Conservation (phyloP, 495 filamentous ascomycete species). For the Neurospora cerealis region DNA sequence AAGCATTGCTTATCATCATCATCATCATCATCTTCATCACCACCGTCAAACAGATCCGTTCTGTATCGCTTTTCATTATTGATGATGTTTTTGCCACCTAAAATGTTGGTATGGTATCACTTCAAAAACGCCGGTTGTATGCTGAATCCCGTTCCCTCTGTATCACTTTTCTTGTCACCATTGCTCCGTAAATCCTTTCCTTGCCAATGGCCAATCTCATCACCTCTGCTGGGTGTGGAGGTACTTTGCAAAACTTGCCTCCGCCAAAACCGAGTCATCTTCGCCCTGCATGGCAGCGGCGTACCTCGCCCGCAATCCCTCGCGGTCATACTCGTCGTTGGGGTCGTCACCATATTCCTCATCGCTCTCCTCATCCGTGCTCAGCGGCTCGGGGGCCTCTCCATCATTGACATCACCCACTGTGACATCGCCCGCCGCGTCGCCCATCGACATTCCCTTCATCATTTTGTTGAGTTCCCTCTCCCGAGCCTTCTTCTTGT, state of each 20-base stretch:
- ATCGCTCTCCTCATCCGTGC: slow-evolving; percentile 33
- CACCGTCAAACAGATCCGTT: not conserved
- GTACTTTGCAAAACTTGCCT: slow-evolving; percentile 52
- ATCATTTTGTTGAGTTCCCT: slow-evolving; percentile 84
- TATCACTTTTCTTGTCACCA: not conserved
- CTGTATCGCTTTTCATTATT: not conserved
- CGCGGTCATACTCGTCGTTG: slow-evolving; percentile 40
- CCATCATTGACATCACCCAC: slow-evolving; percentile 43
- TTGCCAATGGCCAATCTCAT: not conserved
- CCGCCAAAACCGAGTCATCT: slow-evolving; percentile 36
- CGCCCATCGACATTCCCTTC: slow-evolving; percentile 77
- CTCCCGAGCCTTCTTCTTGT: slow-evolving; percentile 58
- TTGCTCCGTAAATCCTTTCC: not conserved
- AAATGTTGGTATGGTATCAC: not conserved
- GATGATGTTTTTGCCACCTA: not conserved
- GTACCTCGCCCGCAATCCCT: slow-evolving; percentile 54
- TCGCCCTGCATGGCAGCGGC: slow-evolving; percentile 43
- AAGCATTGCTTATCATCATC: not conserved
- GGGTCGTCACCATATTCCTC: slow-evolving; percentile 33
- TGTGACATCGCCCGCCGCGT: slow-evolving; percentile 18
- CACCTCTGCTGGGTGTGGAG: slow-evolving; percentile 29
- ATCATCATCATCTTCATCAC: not conserved
- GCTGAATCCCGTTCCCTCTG: not conserved
- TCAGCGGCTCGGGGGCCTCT: slow-evolving; percentile 33
- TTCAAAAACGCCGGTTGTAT: not conserved